phyloP scores from a whole-genome alignment of 768 basidiomycete genomes.

The Erythrobasidium yunnanense region DNA sequence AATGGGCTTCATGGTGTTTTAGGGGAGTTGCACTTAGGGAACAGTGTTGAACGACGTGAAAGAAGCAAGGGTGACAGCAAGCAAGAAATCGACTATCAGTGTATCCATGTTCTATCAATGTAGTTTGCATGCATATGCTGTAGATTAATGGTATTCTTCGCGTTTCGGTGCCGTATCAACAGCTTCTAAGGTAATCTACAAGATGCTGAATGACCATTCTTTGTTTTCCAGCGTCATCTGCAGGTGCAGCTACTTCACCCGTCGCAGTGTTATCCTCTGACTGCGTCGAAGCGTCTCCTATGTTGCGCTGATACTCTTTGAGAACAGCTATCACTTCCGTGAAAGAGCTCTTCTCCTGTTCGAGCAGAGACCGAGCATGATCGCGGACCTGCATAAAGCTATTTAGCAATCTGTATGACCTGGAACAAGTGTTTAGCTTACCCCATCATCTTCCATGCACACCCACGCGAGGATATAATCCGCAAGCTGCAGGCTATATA shows the following conservation, averaged over 20 bases:
- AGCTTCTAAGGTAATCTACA: constrained; percentile 5
- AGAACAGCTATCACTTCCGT: constrained; percentile 62
- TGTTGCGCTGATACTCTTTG: constrained; percentile 59
- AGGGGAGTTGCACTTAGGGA: no score
- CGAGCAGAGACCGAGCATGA: constrained; percentile 66
- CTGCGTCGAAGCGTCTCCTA: constrained; percentile 47
- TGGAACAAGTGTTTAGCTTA: constrained; percentile 43
- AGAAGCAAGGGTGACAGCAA: no score
- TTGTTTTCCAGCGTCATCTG: constrained; percentile 54
- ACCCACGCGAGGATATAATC: constrained; percentile 94
- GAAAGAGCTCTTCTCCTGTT: constrained; percentile 59
- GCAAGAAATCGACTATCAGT: no score
- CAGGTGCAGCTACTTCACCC: constrained; percentile 45
- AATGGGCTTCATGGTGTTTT: constrained; percentile 9
- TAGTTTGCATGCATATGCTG: no score
- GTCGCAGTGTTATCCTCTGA: constrained; percentile 13
- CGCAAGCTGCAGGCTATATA: constrained; percentile 77
- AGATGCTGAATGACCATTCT: constrained; percentile 38
- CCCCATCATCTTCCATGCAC: constrained; percentile 95
- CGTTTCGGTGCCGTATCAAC: not conserved
- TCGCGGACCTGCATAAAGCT: constrained; percentile 50
- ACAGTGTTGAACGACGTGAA: no score
- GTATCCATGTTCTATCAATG: no score
- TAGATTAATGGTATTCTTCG: not conserved
- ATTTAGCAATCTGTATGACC: not conserved